phyloP scores from a whole-genome alignment of 1,284 basidiomycete genomes.

The Rhodofomes roseus region DNA sequence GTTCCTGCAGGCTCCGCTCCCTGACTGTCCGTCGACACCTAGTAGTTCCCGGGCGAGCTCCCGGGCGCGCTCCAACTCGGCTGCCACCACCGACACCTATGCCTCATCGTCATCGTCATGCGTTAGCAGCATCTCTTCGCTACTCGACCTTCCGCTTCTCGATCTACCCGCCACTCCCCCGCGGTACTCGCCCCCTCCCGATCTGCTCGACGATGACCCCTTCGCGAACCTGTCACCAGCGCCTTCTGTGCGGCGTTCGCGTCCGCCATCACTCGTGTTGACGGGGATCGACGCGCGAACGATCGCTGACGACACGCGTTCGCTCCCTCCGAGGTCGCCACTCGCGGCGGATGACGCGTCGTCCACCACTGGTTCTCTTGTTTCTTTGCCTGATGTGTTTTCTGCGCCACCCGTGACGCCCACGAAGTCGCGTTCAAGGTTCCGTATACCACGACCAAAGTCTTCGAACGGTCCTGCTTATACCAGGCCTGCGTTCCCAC shows the following conservation, averaged over 20 bases:
- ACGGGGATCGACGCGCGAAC: constrained; percentile 15
- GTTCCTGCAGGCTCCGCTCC: constrained; percentile 27
- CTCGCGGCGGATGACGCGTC: constrained; percentile 11
- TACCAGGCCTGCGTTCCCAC: constrained; percentile 53
- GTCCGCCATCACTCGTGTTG: constrained; percentile 18
- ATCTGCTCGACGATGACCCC: constrained; percentile 65
- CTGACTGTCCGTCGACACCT: constrained; percentile 15
- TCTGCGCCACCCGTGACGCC: constrained; percentile 22
- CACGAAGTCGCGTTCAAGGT: constrained; percentile 12
- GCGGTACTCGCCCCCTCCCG: constrained; percentile 31
- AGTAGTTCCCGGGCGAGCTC: constrained; percentile 8
- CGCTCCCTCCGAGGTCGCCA: constrained; percentile 23
- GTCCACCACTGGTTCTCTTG: constrained; percentile 7
- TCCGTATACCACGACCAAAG: constrained; percentile 25
- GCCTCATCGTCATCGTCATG: constrained; percentile 14
- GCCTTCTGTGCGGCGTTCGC: constrained; percentile 19
- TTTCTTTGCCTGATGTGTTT: constrained; percentile 14
- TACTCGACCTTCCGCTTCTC: constrained; percentile 11
- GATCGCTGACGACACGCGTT: constrained; percentile 6
- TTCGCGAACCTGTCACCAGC: constrained; percentile 53
- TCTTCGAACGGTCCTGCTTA: constrained; percentile 46
- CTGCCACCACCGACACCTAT: constrained; percentile 12
- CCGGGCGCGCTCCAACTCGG: constrained; percentile 8
- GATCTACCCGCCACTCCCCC: constrained; percentile 13
- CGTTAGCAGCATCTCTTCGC: constrained; percentile 16